Conservation (phyloP, 2,329 filamentous ascomycete species). For the Ophiostoma perfectum region DNA sequence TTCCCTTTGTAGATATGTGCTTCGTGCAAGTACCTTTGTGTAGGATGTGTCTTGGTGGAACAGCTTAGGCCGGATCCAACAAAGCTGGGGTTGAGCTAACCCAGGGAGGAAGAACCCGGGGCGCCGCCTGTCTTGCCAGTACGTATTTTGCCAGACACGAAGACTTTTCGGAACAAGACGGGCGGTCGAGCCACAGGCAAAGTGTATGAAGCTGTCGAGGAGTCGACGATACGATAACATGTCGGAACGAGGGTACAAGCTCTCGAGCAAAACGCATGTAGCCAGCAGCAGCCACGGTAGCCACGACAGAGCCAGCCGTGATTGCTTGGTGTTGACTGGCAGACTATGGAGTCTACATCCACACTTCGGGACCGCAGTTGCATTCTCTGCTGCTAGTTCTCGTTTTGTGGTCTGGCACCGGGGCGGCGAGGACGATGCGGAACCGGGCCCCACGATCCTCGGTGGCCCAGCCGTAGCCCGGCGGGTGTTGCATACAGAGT, state of each 20-base stretch:
- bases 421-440: slow-evolving; percentile 13
- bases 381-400: not conserved
- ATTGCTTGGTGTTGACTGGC: no score
- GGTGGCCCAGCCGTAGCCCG: not conserved
- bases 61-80: slow-evolving; percentile 6
- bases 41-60: not conserved
- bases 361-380: slow-evolving; percentile 5
- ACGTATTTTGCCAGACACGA: slow-evolving; percentile 18
- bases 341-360: not conserved
- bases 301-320: not conserved
- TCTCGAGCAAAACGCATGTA: not conserved
- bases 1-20: not conserved
- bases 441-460: slow-evolving; percentile 6
- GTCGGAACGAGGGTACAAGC: not conserved
- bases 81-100: slow-evolving; percentile 25
- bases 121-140: not conserved
- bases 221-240: slow-evolving; percentile 2
- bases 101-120: slow-evolving; percentile 23
- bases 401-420: slow-evolving; percentile 8
- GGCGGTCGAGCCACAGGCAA: not conserved
- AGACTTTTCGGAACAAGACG: slow-evolving; percentile 23
- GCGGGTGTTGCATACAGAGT: not conserved
- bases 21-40: not conserved
- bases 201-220: not conserved
- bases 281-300: not conserved